Evolutionary conservation across 257 asterid species (phyloP).

Genomic region (Solanum medicagineum): DNA sequence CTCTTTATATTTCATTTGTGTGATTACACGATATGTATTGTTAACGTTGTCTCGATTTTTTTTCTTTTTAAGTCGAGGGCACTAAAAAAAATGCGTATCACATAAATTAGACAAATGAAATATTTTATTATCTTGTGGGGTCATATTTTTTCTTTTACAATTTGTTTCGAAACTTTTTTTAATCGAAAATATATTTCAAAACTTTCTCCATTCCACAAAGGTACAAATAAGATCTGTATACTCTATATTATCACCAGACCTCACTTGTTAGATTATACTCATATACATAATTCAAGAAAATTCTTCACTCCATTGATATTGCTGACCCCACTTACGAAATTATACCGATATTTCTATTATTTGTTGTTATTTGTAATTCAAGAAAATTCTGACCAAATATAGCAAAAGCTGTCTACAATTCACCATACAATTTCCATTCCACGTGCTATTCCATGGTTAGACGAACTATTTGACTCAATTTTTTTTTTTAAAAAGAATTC

Average conservation of each 20-base stretch:
- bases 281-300: no score
- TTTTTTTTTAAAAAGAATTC: not conserved
- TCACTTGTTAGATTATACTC: not conserved
- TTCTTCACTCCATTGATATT: no score
- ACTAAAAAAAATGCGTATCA: not conserved
- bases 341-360: no score
- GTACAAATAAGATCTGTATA: no score
- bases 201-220: no score
- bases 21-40: accelerated
- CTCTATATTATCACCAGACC: accelerated
- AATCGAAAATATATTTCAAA: not conserved
- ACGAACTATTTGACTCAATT: slow-evolving; percentile 14
- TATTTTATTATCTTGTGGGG: accelerated
- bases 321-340: no score
- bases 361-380: not conserved
- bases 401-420: not conserved
- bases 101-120: not conserved
- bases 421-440: slow-evolving; percentile 2
- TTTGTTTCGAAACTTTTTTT: not conserved
- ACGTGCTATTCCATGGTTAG: slow-evolving; percentile 23
- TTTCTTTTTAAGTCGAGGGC: not conserved
- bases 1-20: not conserved
- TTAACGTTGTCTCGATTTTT: not conserved
- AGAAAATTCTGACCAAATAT: not conserved
- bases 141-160: not conserved